phyloP scores from a whole-genome alignment of 306 rosid genomes.

The Spatholobus suberectus region DNA sequence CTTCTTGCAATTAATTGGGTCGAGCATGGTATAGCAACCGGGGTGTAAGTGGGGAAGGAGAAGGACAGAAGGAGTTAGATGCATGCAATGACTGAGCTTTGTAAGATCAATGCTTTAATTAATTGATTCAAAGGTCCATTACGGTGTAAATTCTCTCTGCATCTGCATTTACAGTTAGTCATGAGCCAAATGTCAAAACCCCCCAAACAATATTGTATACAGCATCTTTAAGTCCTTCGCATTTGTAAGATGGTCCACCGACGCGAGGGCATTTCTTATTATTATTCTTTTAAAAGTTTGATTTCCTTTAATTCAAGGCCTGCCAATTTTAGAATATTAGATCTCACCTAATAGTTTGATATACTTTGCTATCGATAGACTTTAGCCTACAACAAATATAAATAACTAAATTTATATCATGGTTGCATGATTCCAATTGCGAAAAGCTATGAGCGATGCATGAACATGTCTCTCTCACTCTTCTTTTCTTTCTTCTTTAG shows the following conservation, averaged over 20 bases:
- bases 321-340: background rate
- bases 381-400: background rate
- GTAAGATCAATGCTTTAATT: background rate
- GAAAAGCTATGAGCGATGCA: background rate
- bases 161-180: background rate
- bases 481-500: background rate
- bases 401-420: background rate
- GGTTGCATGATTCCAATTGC: background rate
- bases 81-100: conserved; percentile 22
- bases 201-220: background rate
- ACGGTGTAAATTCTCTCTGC: conserved; percentile 22
- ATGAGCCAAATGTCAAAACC: background rate
- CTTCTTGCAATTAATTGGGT: conserved; percentile 29
- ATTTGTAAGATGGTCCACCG: background rate
- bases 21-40: background rate
- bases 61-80: conserved; percentile 30
- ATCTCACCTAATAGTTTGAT: background rate
- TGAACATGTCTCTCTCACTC: background rate
- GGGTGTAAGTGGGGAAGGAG: background rate
- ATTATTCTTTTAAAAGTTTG: background rate
- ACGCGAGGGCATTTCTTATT: background rate
- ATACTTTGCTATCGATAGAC: background rate
- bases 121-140: conserved; percentile 16
- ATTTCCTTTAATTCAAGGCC: background rate
- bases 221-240: background rate